phyloP scores from a whole-genome alignment of 2,329 filamentous ascomycete species.

The Talaromyces sp. region DNA sequence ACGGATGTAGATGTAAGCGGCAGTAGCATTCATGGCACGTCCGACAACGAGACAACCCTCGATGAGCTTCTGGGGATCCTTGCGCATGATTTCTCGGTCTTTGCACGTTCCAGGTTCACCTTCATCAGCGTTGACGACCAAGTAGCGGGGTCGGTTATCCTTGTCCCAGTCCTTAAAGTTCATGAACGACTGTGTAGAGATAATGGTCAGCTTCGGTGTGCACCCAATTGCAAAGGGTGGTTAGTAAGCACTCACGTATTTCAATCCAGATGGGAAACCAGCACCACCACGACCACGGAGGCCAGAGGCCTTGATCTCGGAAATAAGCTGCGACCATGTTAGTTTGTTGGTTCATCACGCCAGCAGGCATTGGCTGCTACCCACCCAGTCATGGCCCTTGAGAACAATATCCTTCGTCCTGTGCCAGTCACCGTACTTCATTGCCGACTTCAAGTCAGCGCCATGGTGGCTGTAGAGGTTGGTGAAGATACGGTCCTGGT shows the following conservation, averaged over 20 bases:
- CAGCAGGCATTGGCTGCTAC: background rate
- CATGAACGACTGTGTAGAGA: slow-evolving; percentile 79
- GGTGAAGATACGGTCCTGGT: slow-evolving; percentile 98
- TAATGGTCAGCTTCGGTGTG: background rate
- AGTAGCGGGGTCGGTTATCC: slow-evolving; percentile 88
- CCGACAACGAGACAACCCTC: slow-evolving; percentile 96
- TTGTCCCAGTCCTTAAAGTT: slow-evolving; percentile 99
- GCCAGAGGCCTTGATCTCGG: slow-evolving; percentile 93
- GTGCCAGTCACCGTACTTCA: slow-evolving; percentile 99
- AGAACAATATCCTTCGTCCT: slow-evolving; percentile 98
- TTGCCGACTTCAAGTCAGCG: slow-evolving; percentile 84
- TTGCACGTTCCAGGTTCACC: slow-evolving; percentile 99
- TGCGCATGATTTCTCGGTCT: slow-evolving; percentile 99
- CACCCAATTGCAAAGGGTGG: background rate
- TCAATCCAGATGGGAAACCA: slow-evolving; percentile 95
- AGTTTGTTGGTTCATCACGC: background rate
- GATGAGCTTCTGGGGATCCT: slow-evolving; percentile 97
- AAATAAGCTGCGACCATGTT: slow-evolving; percentile 65
- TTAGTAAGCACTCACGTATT: slow-evolving; percentile 70
- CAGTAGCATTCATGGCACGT: slow-evolving; percentile 96
- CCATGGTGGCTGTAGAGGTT: slow-evolving; percentile 95
- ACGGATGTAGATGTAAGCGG: slow-evolving; percentile 98
- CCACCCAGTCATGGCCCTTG: slow-evolving; percentile 92
- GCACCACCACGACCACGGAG: slow-evolving; percentile 93
- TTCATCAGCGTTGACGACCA: slow-evolving; percentile 98